These are phyloP conservation scores for Leishmania arabica DNA, from an alignment of 208 protist genomes.

Conservation along the genomic window DNA sequence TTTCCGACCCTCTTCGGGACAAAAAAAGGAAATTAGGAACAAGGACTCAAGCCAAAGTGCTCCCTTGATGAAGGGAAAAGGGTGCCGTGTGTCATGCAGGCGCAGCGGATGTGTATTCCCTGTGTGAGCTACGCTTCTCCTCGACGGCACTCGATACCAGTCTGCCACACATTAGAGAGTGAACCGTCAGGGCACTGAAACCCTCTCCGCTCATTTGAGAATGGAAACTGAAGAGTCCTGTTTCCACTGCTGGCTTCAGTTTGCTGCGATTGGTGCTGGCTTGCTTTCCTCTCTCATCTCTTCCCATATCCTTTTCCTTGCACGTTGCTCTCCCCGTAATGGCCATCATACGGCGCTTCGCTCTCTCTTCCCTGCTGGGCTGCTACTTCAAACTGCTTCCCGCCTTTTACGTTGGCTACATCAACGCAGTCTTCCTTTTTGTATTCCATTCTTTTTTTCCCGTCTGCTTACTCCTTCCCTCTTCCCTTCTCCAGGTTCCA, in stretches of 20 bases:
- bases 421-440: background rate
- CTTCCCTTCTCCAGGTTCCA: conserved; percentile 4
- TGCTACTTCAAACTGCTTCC: background rate
- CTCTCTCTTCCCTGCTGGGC: background rate
- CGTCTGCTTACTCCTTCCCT: conserved; percentile 7
- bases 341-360: background rate
- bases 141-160: background rate
- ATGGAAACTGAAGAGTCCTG: background rate
- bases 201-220: background rate
- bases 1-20: background rate
- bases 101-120: background rate
- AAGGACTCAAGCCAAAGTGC: background rate
- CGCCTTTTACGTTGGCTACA: background rate
- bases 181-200: background rate
- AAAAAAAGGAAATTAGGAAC: background rate
- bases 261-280: background rate
- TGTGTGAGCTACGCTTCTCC: background rate
- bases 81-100: background rate
- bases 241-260: background rate
- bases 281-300: background rate
- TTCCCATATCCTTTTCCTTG: conserved; percentile 15
- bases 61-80: background rate
- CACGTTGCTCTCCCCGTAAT: background rate
- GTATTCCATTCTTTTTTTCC: conserved; percentile 8
- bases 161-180: background rate